Evolutionary conservation across 148 eudicot genomes (phyloP).

Genomic region (Pharnaceum exiguum): DNA sequence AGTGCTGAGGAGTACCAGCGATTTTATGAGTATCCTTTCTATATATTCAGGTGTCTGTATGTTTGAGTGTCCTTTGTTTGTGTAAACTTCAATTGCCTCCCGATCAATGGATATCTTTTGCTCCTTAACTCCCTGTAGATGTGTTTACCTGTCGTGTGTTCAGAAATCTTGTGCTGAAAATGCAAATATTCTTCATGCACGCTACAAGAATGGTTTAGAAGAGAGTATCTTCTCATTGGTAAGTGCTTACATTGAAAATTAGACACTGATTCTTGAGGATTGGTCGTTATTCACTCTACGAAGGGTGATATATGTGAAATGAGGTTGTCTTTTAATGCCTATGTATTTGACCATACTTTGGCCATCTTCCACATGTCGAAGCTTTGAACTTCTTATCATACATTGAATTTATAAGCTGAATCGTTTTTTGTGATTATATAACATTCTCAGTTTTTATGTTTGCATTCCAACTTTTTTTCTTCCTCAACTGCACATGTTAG

Average conservation of each 20-base stretch:
- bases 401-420: no score
- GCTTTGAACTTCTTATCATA: no score
- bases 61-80: no score
- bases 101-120: neutral
- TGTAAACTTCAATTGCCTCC: neutral
- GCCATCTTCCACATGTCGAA: no score
- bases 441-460: no score
- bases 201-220: conserved; percentile 22
- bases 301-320: no score
- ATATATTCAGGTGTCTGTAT: neutral
- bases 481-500: no score
- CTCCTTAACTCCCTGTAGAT: conserved; percentile 18
- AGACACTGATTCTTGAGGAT: neutral
- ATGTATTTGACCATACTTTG: no score
- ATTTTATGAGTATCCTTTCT: conserved; percentile 27
- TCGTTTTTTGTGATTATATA: no score
- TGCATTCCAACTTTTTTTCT: no score
- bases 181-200: conserved; percentile 23
- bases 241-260: neutral
- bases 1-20: conserved; percentile 27
- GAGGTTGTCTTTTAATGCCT: no score
- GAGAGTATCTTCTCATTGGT: conserved; percentile 30
- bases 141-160: conserved; percentile 32
- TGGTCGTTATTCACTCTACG: no score
- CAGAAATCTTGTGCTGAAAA: conserved; percentile 25